Conservation (phyloP, 768 basidiomycete species). For the Calocera cornea region DNA sequence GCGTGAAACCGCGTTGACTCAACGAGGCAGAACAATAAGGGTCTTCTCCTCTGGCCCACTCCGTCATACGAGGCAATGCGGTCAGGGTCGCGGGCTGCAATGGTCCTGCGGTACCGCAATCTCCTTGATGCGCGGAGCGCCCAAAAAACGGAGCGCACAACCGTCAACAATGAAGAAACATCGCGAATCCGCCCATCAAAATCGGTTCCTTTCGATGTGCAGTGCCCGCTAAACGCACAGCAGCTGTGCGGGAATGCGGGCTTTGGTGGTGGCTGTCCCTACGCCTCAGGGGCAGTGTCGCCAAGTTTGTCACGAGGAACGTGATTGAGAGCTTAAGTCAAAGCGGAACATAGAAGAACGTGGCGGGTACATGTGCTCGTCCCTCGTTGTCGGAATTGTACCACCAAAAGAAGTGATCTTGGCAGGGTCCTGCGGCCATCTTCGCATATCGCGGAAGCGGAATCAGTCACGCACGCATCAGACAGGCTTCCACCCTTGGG, state of each 20-base stretch:
- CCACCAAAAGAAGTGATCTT: not conserved
- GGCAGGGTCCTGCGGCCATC: not conserved
- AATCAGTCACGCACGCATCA: not conserved
- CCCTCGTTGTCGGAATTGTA: not conserved
- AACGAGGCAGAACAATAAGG: no score
- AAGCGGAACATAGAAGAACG: not conserved
- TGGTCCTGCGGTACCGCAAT: no score
- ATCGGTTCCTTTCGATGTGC: not conserved
- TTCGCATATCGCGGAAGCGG: not conserved
- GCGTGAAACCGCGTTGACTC: no score
- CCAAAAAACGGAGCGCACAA: no score
- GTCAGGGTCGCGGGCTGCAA: no score
- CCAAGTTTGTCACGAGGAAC: not conserved
- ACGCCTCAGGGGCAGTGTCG: not conserved
- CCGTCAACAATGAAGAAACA: no score
- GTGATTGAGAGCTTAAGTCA: not conserved
- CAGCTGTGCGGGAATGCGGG: not conserved
- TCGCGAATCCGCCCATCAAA: no score
- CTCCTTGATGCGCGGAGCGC: no score
- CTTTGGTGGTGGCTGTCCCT: no score
- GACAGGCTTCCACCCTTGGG: not conserved
- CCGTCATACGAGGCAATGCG: no score
- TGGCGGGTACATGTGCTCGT: not conserved
- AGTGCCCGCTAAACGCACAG: not conserved
- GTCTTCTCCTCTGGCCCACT: no score